Conservation (phyloP, 2,329 filamentous ascomycete genomes). For the Onygena corvina region DNA sequence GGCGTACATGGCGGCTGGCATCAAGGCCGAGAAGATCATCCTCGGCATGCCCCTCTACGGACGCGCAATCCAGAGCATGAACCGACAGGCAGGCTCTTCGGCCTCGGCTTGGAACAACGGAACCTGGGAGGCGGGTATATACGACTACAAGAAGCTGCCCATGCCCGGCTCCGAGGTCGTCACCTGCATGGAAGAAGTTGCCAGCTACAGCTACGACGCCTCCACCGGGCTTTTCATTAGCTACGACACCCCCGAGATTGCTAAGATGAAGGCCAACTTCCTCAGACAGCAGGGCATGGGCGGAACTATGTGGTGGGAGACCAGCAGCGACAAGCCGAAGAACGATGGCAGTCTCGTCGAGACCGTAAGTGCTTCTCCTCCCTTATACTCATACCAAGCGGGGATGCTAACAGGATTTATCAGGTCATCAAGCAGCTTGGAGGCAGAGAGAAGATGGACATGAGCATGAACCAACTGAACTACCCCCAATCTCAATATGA, state of each 20-base stretch:
- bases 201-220: slow-evolving; percentile 62
- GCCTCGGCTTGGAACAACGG: slow-evolving; percentile 67
- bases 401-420: slow-evolving; percentile 2
- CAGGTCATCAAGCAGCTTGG: slow-evolving; percentile 11
- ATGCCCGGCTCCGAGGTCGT: slow-evolving; percentile 50
- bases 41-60: slow-evolving; percentile 90
- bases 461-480: slow-evolving; percentile 12
- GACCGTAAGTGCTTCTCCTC: slow-evolving; percentile 8
- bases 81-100: slow-evolving; percentile 59
- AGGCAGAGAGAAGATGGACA: slow-evolving; percentile 8
- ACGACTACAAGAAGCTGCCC: slow-evolving; percentile 81
- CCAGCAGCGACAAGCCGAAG: slow-evolving; percentile 50
- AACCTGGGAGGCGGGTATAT: slow-evolving; percentile 72
- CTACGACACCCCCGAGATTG: slow-evolving; percentile 62
- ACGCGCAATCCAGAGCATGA: slow-evolving; percentile 68
- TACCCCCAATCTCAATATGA: slow-evolving; percentile 13
- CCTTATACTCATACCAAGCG: background rate
- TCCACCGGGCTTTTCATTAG: slow-evolving; percentile 52
- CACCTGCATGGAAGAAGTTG: slow-evolving; percentile 49
- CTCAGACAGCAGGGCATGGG: slow-evolving; percentile 57
- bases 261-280: slow-evolving; percentile 57
- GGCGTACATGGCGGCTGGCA: slow-evolving; percentile 54
- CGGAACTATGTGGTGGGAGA: slow-evolving; percentile 97
- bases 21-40: slow-evolving; percentile 62
- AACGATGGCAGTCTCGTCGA: slow-evolving; percentile 10